Percentiles rank a stretch among this genome's conserved stretches.
phyloP scores from a whole-genome alignment of 192 early-diverging fungal species.

The Rhizophagus clarus region DNA sequence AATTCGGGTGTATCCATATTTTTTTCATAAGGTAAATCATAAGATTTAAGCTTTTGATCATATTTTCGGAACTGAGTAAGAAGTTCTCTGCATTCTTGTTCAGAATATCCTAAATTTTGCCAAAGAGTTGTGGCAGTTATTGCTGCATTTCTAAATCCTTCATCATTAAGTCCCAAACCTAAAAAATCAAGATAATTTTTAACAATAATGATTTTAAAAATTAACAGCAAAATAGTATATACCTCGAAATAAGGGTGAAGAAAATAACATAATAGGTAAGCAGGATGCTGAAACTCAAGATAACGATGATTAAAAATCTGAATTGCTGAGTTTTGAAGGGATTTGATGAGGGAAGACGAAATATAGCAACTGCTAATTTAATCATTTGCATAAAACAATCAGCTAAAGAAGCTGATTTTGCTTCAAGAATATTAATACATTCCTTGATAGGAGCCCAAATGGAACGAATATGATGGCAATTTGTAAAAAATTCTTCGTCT shows the following conservation, averaged over 20 bases:
- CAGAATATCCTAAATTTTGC: conserved; percentile 1
- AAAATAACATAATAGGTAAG: background rate
- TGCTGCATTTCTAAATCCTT: background rate
- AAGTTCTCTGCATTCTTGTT: background rate
- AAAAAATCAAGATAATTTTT: no score
- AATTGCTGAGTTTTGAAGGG: background rate
- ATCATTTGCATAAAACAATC: conserved; percentile 2
- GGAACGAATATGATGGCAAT: background rate
- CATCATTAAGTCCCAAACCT: background rate
- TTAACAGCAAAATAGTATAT: no score
- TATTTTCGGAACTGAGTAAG: background rate
- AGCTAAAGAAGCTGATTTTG: background rate
- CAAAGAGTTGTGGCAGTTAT: background rate
- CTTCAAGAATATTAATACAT: background rate
- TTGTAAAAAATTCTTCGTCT: background rate
- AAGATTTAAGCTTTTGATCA: background rate
- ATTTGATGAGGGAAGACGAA: background rate
- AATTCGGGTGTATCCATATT: no score
- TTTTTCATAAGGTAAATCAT: background rate
- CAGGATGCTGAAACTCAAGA: background rate
- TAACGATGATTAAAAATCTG: conserved; percentile 2
- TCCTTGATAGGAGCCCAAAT: background rate
- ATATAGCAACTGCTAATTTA: background rate
- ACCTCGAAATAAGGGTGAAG: no score
- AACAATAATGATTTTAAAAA: no score